Percentiles rank a stretch among this genome's conserved stretches.
These are phyloP conservation scores for Neurospora sublineolata DNA, from an alignment of 495 filamentous ascomycete genomes.

Conservation along the genomic window DNA sequence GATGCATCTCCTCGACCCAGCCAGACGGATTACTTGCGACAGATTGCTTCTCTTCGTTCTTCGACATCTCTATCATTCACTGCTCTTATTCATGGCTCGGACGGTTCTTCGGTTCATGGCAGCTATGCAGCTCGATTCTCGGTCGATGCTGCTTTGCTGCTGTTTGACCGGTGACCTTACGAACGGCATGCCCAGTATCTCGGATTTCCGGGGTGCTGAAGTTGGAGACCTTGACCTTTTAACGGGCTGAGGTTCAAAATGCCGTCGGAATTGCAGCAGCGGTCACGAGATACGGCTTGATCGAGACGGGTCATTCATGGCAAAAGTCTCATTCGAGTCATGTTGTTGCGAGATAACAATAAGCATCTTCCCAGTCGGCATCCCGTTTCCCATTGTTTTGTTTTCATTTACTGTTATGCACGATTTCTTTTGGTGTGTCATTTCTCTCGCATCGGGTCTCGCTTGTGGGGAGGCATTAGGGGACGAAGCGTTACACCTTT, in stretches of 20 bases:
- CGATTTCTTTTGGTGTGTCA: conserved; percentile 12
- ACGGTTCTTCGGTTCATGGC: conserved; percentile 4
- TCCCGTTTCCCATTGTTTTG: conserved; percentile 8
- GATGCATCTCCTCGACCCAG: conserved; percentile 15
- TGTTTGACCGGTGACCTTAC: conserved; percentile 6
- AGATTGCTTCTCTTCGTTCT: conserved; percentile 25
- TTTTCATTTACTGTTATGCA: conserved; percentile 15
- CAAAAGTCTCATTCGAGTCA: conserved; percentile 1
- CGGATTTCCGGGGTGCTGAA: conserved; percentile 11
- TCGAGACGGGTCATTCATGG: background rate
- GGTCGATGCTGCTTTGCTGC: background rate
- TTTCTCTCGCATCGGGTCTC: conserved; percentile 23
- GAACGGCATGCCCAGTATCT: conserved; percentile 28
- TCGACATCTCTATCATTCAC: conserved; percentile 20
- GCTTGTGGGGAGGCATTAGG: conserved; percentile 33
- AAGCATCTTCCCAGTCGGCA: conserved; percentile 9
- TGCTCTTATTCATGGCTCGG: conserved; percentile 12
- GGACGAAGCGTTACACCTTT: conserved; percentile 16
- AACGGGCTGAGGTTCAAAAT: background rate
- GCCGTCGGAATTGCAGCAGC: conserved; percentile 5
- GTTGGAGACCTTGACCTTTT: conserved; percentile 7
- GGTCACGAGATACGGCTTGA: conserved; percentile 7
- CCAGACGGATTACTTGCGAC: conserved; percentile 12
- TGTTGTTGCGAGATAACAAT: conserved; percentile 7
- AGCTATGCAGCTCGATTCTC: background rate